Base-by-base conservation (phyloP, 352 stramenopile species). In the Phytophthora lateralis region DNA sequence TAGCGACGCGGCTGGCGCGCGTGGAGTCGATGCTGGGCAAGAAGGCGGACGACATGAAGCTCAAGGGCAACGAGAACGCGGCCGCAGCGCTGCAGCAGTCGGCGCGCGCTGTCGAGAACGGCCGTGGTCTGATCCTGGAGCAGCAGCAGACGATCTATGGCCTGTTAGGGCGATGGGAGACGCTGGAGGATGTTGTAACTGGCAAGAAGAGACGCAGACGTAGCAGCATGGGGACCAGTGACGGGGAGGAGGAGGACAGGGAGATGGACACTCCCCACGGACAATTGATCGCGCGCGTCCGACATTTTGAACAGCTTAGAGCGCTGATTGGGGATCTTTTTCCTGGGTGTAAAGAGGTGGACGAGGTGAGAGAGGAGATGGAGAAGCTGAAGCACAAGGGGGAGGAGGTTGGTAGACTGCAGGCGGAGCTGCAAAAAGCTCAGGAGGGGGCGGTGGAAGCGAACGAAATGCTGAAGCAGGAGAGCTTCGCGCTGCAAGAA, bases 11-110 rank as follows among this genome's bases (percentile, higher is more conserved):
- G 2, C 66, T 92, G 9, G 27, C 52, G 20, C 51, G 60, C 30
- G 84, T 93, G 20, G 75, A 84, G 52, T 53, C 56, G 30, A 83
- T 90, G 73, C 59, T 93, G 46, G 60, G 45, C 26, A 89, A 89
- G 55, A 93, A 93, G 66, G 78, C 81, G 61, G 76, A 87, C n/a
- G 84, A 93, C 55, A 90, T 93, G 81, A 73, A 72, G 55, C 37
- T 45, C 14, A 93, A 91, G 54, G 76, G 80, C 24, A 93, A 91
- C 55, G 76, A 83, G 18, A 60, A 53, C 15, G 84, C 84, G 12
- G 72, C 74, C 18, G 53, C 69, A 14, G 73, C 80, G 57, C 76
- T 93, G 39, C 63, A 74, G 47, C 80, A 91, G 50, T 81, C 81
- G 17, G 76, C 84, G 8, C 43, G 34, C 17, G 60, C 72, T 0